Evolutionary conservation across 768 basidiomycete species (phyloP), one percentile per base, ranked within the genome.

Genomic region (Pleurotus platypus): DNA sequence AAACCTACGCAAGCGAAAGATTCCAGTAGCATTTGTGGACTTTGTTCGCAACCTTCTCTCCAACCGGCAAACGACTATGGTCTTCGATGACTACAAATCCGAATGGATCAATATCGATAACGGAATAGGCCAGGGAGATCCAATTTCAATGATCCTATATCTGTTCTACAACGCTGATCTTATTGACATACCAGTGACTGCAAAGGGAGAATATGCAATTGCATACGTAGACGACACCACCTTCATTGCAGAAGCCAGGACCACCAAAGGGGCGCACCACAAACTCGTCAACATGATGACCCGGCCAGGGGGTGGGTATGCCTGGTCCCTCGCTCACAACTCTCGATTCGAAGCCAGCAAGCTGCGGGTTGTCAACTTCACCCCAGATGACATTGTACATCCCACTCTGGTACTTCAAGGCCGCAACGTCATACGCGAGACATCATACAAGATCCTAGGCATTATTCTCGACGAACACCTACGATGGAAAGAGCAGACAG

Each of bases 381-480:
- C 58, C 2, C 54, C 4, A 12, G 39, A 15, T 18, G 42, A n/a
- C 30, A 49, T 18, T 12, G 48, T 51, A 27, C 54, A 58, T 2
- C 47, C 60, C 39, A 24, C 60, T 2, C 8, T 50, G 5, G 5
- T 2, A 26, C 39, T 67, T 0, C 39, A 46, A 30, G 59, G 58
- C 9, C 42, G 38, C 2, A 30, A 47, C 9, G 57, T 69, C 2
- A 35, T 63, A 16, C 57, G 56, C 7, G 58, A 57, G 1, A 37
- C 57, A 11, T 42, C 20, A n/a, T 61, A 58, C 60, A 70, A 67
- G 37, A 68, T 67, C 55, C 63, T 73, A 0, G 71, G 71, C 0
- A 59, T 71, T 0, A 43, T 63, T 7, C 27, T 71, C 0, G 62
- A 73, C 50, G 48, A 57, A 15, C 47, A 67, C 37, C 55, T 66